A percentile compares a stretch with the other conserved stretches of the same genome.
phyloP scores from a whole-genome alignment of 2,329 filamentous ascomycete genomes.

The Seiridium cupressi region DNA sequence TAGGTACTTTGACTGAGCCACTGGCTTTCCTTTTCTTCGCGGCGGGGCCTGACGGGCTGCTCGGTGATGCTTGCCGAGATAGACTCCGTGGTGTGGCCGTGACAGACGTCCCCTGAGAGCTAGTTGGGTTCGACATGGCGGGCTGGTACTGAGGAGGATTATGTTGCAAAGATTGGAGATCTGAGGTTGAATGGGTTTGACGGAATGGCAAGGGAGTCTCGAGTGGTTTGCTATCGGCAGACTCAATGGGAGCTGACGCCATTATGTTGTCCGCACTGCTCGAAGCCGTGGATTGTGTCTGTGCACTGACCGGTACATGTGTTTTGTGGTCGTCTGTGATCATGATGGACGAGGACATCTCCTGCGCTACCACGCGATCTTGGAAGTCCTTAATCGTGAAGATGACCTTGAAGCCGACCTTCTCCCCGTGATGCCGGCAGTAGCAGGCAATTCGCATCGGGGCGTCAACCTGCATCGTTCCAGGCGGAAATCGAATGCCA shows the following conservation, averaged over 20 bases:
- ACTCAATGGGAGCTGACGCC: constrained; percentile 1
- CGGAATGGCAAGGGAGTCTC: constrained; percentile 44
- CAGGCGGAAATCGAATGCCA: constrained; percentile 35
- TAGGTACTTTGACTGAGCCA: constrained; percentile 66
- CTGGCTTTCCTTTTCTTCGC: constrained; percentile 84
- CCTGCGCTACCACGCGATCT: constrained; percentile 77
- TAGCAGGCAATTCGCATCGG: constrained; percentile 98
- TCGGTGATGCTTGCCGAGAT: constrained; percentile 74
- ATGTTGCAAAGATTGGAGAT: constrained; percentile 59
- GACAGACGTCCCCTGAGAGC: constrained; percentile 36
- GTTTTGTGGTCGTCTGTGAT: constrained; percentile 99
- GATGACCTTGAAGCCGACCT: constrained; percentile 87
- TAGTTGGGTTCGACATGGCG: constrained; percentile 16
- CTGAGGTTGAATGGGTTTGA: constrained; percentile 60
- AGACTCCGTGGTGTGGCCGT: constrained; percentile 55
- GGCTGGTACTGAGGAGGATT: constrained; percentile 37
- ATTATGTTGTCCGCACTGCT: constrained; percentile 7
- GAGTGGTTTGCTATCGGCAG: constrained; percentile 28
- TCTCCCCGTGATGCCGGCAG: constrained; percentile 92
- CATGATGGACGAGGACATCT: constrained; percentile 85
- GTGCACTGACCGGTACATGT: constrained; percentile 42
- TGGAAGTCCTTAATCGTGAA: constrained; percentile 87
- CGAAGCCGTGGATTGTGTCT: constrained; percentile 10
- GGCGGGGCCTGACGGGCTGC: constrained; percentile 59
- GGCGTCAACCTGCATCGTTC: constrained; percentile 74